These are phyloP conservation scores for Kluyveromyces marxianus DNA, from an alignment of 1,139 yeast species.

Conservation along the genomic window DNA sequence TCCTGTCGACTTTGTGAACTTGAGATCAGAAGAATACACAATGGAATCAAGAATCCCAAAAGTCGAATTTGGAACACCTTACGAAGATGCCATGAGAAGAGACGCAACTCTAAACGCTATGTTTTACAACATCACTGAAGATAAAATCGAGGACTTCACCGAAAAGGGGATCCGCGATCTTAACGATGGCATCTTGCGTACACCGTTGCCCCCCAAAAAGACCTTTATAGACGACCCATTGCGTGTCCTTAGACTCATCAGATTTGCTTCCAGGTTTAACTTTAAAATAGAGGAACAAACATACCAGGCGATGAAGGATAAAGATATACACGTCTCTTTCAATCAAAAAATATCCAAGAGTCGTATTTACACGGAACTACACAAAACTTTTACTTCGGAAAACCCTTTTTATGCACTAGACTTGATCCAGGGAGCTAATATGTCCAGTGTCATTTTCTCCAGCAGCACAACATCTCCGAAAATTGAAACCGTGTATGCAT, in stretches of 20 bases:
- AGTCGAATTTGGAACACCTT: slow-evolving; percentile 74
- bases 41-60: slow-evolving; percentile 75
- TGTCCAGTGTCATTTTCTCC: slow-evolving; percentile 53
- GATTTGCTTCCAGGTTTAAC: slow-evolving; percentile 78
- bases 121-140: slow-evolving; percentile 69
- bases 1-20: slow-evolving; percentile 87
- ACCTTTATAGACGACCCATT: slow-evolving; percentile 93
- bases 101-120: slow-evolving; percentile 93
- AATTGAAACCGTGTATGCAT: neutral
- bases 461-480: slow-evolving; percentile 8
- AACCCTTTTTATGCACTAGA: slow-evolving; percentile 61
- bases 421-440: slow-evolving; percentile 46
- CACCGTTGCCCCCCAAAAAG: slow-evolving; percentile 77
- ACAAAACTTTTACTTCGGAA: slow-evolving; percentile 58
- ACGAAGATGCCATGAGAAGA: slow-evolving; percentile 83
- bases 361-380: slow-evolving; percentile 80
- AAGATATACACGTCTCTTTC: slow-evolving; percentile 52
- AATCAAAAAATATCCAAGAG: slow-evolving; percentile 77
- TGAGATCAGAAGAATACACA: slow-evolving; percentile 81
- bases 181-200: slow-evolving; percentile 60
- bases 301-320: slow-evolving; percentile 55
- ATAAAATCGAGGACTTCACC: slow-evolving; percentile 77
- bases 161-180: slow-evolving; percentile 67
- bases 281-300: slow-evolving; percentile 59
- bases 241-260: slow-evolving; percentile 70